Conservation (phyloP, 192 early-diverging fungal species). For the Backusella macrospora region DNA sequence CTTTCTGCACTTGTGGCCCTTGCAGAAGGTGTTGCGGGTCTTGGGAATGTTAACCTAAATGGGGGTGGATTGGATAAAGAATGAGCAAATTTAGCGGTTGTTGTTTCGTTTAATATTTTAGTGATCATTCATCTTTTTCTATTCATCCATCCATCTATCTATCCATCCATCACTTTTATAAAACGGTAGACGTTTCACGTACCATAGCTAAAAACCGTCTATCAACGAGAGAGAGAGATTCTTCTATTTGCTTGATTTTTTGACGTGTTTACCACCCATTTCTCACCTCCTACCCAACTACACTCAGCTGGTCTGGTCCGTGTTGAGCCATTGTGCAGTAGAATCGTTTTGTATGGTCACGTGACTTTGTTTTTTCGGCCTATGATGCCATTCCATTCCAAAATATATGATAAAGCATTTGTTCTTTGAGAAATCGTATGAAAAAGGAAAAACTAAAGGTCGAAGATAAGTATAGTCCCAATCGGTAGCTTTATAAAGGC, state of each 20-base stretch:
- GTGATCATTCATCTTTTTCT: background rate
- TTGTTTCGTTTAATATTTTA: background rate
- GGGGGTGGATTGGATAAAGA: background rate
- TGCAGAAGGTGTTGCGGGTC: conserved; percentile 99
- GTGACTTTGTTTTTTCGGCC: background rate
- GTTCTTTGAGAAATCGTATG: too few species aligned
- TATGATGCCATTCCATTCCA: too few species aligned
- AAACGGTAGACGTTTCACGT: background rate
- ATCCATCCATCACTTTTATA: background rate
- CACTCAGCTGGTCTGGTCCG: conserved; percentile 10
- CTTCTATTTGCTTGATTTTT: conserved; percentile 17
- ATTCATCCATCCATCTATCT: conserved; percentile 2
- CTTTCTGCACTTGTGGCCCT: conserved; percentile 95
- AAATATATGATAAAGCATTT: too few species aligned
- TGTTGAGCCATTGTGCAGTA: background rate
- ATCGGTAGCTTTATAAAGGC: too few species aligned
- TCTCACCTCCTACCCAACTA: background rate
- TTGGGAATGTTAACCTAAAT: conserved; percentile 98
- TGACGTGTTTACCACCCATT: background rate
- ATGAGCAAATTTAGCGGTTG: background rate
- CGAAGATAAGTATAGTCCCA: too few species aligned
- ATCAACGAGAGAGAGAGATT: conserved; percentile 22
- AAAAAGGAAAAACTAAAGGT: too few species aligned
- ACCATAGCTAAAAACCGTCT: conserved; percentile 25
- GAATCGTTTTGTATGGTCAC: background rate